A percentile compares a stretch with the other conserved stretches of the same genome.
phyloP scores from a whole-genome alignment of 345 rosid species.

The Bretschneidera sinensis region DNA sequence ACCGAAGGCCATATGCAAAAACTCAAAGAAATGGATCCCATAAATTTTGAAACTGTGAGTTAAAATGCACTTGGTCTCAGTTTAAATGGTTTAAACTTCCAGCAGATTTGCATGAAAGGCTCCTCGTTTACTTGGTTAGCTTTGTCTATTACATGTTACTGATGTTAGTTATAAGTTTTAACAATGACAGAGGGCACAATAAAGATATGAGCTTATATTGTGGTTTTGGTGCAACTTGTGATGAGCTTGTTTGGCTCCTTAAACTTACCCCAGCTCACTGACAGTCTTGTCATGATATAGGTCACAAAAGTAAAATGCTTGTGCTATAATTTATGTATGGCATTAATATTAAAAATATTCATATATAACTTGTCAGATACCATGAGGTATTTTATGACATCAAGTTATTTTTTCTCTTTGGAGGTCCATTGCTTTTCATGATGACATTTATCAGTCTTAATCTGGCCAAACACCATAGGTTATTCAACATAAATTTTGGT shows the following conservation, averaged over 20 bases:
- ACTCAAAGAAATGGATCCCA: constrained; percentile 97
- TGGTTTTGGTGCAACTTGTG: too few species aligned
- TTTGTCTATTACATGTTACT: neutral
- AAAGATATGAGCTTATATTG: too few species aligned
- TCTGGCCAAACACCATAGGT: neutral
- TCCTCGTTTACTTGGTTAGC: neutral
- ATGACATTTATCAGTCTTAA: neutral
- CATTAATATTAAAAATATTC: too few species aligned
- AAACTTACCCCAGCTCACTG: too few species aligned
- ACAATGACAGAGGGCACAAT: neutral
- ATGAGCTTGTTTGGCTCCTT: too few species aligned
- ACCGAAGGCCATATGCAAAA: constrained; percentile 60
- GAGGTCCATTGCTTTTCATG: neutral
- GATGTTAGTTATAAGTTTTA: too few species aligned
- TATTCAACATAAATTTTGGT: neutral
- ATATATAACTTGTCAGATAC: too few species aligned
- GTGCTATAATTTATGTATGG: too few species aligned
- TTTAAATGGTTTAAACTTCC: neutral
- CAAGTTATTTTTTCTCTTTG: too few species aligned
- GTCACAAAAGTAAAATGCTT: too few species aligned
- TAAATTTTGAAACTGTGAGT: constrained; percentile 90
- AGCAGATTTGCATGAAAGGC: constrained; percentile 3
- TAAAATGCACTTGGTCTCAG: constrained; percentile 3
- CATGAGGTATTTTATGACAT: too few species aligned
- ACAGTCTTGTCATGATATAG: too few species aligned